Percentiles rank a stretch among this genome's conserved stretches.
These are phyloP conservation scores for Tetrapyrgos nigripes DNA, from an alignment of 1,284 basidiomycete genomes.

Conservation along the genomic window DNA sequence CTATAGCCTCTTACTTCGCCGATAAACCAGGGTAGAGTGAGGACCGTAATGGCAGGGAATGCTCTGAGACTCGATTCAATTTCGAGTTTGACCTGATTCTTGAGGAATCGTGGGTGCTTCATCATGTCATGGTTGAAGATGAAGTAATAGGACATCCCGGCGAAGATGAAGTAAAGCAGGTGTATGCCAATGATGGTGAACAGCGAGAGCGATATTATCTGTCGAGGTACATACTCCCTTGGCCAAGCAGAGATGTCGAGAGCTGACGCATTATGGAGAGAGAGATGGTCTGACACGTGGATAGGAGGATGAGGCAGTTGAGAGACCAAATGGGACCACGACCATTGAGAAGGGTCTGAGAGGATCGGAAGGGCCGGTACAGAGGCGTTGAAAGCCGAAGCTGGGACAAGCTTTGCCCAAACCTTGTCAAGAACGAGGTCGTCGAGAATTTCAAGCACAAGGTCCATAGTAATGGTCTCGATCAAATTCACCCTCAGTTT, in stretches of 20 bases:
- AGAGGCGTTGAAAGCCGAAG: slow-evolving; percentile 59
- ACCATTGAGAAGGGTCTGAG: slow-evolving; percentile 50
- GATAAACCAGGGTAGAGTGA: slow-evolving; percentile 95
- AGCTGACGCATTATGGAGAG: slow-evolving; percentile 34
- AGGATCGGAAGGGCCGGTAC: slow-evolving; percentile 38
- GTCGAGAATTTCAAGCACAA: slow-evolving; percentile 78
- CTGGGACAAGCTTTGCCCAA: slow-evolving; percentile 79
- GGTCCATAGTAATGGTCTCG: slow-evolving; percentile 68
- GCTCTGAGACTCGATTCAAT: slow-evolving; percentile 80
- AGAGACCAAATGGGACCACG: slow-evolving; percentile 51
- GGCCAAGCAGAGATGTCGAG: slow-evolving; percentile 72
- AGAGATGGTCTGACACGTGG: slow-evolving; percentile 40
- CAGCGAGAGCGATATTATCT: slow-evolving; percentile 76
- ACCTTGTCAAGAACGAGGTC: slow-evolving; percentile 79
- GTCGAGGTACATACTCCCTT: slow-evolving; percentile 81
- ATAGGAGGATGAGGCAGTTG: slow-evolving; percentile 64
- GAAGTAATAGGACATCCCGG: slow-evolving; percentile 81
- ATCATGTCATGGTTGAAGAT: slow-evolving; percentile 98
- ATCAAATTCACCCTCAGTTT: not conserved
- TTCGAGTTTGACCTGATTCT: slow-evolving; percentile 87
- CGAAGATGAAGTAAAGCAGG: slow-evolving; percentile 87
- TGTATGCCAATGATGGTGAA: slow-evolving; percentile 87
- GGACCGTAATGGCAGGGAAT: slow-evolving; percentile 80
- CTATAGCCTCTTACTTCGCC: slow-evolving; percentile 91
- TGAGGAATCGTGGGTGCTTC: slow-evolving; percentile 92